phyloP scores from a whole-genome alignment of 2,329 filamentous ascomycete species.

The Colletotrichum noveboracense region DNA sequence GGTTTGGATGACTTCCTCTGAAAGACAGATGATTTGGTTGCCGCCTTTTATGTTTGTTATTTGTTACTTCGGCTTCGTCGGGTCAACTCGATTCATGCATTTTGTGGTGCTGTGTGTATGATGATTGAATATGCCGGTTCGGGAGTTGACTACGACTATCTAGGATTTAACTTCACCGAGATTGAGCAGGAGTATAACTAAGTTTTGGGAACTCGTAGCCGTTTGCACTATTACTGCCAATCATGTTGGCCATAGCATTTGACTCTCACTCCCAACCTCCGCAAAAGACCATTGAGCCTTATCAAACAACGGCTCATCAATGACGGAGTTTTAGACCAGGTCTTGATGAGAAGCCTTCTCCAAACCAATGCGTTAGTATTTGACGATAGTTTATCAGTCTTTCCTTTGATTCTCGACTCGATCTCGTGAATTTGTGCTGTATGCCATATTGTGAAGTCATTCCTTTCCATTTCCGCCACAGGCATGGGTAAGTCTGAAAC shows the following conservation, averaged over 20 bases:
- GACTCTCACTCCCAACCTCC: rapidly evolving
- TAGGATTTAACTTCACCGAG: not conserved
- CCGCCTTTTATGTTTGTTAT: not conserved
- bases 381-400: too few relatives aligned
- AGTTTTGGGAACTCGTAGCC: not conserved
- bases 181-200: not conserved
- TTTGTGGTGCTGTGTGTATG: not conserved
- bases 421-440: too few relatives aligned
- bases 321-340: too few relatives aligned
- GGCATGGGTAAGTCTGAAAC: not conserved
- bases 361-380: too few relatives aligned
- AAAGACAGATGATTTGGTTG: not conserved
- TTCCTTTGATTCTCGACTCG: too few relatives aligned
- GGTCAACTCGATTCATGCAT: not conserved
- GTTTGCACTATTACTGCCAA: not conserved
- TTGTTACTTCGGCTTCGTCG: not conserved
- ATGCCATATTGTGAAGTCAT: not conserved
- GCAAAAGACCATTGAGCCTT: not conserved
- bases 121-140: not conserved
- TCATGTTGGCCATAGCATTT: rapidly evolving
- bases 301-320: not conserved
- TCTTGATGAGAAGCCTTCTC: too few relatives aligned
- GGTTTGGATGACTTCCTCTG: not conserved
- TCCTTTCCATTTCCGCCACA: not conserved
- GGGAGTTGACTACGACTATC: not conserved